phyloP scores from a whole-genome alignment of 2,329 filamentous ascomycete species.

The Venturia effusa region DNA sequence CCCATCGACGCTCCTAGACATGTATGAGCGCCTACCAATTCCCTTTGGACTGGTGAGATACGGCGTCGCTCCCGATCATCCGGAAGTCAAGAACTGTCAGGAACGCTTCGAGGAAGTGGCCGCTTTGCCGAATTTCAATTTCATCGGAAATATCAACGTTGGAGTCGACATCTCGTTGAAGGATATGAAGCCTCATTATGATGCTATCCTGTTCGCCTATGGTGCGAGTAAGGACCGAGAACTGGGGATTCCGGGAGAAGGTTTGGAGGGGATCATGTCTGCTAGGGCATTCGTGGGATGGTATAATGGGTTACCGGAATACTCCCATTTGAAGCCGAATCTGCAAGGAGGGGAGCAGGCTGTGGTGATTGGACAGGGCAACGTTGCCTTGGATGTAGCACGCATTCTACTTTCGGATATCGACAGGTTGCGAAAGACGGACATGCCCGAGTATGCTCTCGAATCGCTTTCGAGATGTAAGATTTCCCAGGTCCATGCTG shows the following conservation, averaged over 20 bases:
- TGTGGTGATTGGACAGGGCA: conserved; percentile 86
- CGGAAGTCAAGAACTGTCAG: conserved; percentile 97
- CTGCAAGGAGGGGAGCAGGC: conserved; percentile 48
- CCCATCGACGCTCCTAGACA: conserved; percentile 61
- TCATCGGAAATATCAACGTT: conserved; percentile 79
- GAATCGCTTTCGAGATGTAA: conserved; percentile 60
- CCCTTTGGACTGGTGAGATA: conserved; percentile 88
- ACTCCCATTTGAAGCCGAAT: conserved; percentile 59
- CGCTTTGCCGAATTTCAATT: conserved; percentile 69
- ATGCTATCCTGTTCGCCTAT: conserved; percentile 87
- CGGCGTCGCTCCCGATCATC: conserved; percentile 95
- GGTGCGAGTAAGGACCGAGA: conserved; percentile 76
- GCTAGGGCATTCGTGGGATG: conserved; percentile 92
- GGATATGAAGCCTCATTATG: conserved; percentile 68
- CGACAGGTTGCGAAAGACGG: conserved; percentile 64
- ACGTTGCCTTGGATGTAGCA: conserved; percentile 89
- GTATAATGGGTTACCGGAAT: conserved; percentile 93
- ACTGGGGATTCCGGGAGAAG: conserved; percentile 71
- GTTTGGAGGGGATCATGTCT: conserved; percentile 67
- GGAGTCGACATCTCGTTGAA: conserved; percentile 58
- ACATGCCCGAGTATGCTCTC: conserved; percentile 79
- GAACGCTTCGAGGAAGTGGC: conserved; percentile 89
- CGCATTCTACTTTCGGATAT: conserved; percentile 72
- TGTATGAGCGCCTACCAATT: conserved; percentile 91
- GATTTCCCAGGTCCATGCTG: conserved; percentile 71